These are phyloP conservation scores for Williopsis jadinii DNA, from an alignment of 1,139 yeast genomes.

Conservation along the genomic window DNA sequence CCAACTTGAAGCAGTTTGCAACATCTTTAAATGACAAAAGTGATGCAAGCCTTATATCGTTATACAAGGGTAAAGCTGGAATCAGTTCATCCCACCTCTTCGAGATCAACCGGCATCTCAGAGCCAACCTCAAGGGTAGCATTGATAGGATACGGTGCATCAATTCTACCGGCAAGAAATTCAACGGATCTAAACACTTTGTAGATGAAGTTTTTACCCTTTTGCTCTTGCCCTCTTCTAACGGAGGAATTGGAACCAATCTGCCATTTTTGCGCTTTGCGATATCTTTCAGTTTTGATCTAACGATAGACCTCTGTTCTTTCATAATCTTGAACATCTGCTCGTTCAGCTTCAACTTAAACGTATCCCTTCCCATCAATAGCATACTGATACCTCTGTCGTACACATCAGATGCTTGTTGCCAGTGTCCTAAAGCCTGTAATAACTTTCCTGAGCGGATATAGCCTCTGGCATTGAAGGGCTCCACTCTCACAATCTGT, in stretches of 20 bases:
- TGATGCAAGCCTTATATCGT: constrained; percentile 7
- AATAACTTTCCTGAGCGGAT: constrained; percentile 45
- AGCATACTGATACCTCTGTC: constrained; percentile 36
- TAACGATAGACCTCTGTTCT: constrained; percentile 3
- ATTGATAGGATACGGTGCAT: constrained; percentile 5
- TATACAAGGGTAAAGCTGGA: constrained; percentile 10
- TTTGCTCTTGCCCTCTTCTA: too few relatives aligned
- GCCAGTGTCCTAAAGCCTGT: constrained; percentile 24
- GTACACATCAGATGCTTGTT: constrained; percentile 38
- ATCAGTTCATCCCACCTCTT: constrained; percentile 13
- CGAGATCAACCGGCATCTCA: constrained; percentile 11
- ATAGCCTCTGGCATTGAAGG: constrained; percentile 54
- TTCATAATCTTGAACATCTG: constrained; percentile 4
- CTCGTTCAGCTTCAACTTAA: constrained; percentile 8
- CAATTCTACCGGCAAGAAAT: constrained; percentile 15
- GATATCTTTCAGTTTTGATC: not conserved
- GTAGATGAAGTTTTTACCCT: not conserved
- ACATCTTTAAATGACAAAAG: constrained; percentile 12
- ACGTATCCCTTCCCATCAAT: constrained; percentile 3
- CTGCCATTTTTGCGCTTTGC: not conserved
- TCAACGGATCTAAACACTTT: constrained; percentile 9
- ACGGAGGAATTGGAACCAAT: constrained; percentile 1
- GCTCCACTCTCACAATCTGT: constrained; percentile 38
- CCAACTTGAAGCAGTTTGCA: constrained; percentile 10
- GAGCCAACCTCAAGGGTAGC: constrained; percentile 6